Percentiles rank a stretch among this genome's conserved stretches.
These are phyloP conservation scores for Solanum etuberosum DNA, from an alignment of 257 asterid genomes.

Conservation along the genomic window DNA sequence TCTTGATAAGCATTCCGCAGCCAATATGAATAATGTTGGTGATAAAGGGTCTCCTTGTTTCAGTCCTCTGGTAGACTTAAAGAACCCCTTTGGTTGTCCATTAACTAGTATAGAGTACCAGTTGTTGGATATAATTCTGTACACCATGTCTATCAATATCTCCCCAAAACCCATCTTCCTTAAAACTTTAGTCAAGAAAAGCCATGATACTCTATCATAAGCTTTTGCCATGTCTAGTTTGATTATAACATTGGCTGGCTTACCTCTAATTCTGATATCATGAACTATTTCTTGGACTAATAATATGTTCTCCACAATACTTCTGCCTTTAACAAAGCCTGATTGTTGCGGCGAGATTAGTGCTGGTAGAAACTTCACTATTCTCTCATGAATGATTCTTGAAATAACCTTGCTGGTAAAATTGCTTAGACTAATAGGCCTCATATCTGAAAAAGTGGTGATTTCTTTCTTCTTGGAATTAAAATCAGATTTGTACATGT, in stretches of 20 bases:
- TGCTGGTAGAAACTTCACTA: not conserved
- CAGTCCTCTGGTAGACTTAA: not conserved
- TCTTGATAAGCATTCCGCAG: not conserved
- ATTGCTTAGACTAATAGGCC: not conserved
- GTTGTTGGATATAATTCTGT: not conserved
- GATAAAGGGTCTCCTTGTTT: not conserved
- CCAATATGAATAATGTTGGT: not conserved
- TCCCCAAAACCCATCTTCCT: not conserved
- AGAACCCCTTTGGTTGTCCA: not conserved
- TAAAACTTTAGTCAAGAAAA: not conserved
- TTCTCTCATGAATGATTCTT: not conserved
- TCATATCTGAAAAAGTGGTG: not conserved
- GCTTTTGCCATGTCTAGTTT: not conserved
- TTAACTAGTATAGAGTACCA: not conserved
- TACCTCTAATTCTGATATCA: not conserved
- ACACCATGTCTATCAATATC: not conserved
- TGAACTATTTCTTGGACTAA: not conserved
- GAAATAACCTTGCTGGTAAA: not conserved
- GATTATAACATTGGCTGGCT: not conserved
- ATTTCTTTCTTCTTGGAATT: not conserved
- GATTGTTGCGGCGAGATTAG: not conserved
- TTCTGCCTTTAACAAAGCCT: too few relatives aligned
- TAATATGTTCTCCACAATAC: not conserved
- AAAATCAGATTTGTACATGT: not conserved
- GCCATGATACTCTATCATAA: not conserved